These are phyloP conservation scores for Nematocida sp. DNA, from an alignment of 371 early-diverging fungal genomes.

Conservation along the genomic window DNA sequence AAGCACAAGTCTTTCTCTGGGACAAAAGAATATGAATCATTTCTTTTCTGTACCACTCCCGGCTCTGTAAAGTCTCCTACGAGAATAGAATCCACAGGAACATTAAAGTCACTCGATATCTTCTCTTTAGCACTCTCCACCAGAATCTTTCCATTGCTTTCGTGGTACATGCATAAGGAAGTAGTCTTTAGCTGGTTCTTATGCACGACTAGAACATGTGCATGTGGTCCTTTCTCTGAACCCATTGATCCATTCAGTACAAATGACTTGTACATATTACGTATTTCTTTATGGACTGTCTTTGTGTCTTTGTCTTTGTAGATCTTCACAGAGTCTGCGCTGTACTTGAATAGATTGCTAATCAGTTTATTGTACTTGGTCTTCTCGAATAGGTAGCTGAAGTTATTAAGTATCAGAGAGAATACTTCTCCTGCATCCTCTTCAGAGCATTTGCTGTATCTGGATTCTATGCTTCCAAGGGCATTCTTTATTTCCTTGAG, in stretches of 20 bases:
- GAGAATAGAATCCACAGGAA: background rate
- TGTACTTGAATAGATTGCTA: conserved; percentile 36
- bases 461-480: conserved; percentile 24
- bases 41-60: background rate
- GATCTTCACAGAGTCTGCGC: conserved; percentile 2
- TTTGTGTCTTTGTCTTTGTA: background rate
- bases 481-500: conserved; percentile 36
- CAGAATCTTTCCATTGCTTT: background rate
- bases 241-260: conserved; percentile 46
- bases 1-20: background rate
- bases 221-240: conserved; percentile 45
- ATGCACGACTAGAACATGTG: conserved; percentile 37
- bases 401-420: conserved; percentile 48
- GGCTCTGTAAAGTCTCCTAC: background rate
- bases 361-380: conserved; percentile 22
- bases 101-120: background rate
- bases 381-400: conserved; percentile 42
- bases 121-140: conserved; percentile 1
- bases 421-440: conserved; percentile 51
- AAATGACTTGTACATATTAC: conserved; percentile 43
- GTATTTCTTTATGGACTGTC: background rate
- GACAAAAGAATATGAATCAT: background rate
- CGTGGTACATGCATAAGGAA: conserved; percentile 19
- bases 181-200: conserved; percentile 26
- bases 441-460: conserved; percentile 42